Base-by-base conservation (phyloP, 164 flowering plant genomes). In the Aristolochia contorta region DNA sequence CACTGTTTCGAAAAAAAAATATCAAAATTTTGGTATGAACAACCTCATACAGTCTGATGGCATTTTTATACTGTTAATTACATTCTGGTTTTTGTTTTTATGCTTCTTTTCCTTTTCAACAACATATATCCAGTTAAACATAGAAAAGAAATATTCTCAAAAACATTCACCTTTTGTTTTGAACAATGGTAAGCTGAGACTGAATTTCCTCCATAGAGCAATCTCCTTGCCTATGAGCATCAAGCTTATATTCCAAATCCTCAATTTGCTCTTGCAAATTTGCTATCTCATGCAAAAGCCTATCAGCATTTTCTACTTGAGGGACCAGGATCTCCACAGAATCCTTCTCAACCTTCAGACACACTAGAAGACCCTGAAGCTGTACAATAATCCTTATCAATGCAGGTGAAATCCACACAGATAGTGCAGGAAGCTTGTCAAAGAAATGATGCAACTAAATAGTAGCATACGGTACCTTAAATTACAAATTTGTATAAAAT, bases 341-440 rank as follows among this genome's bases (percentile, higher is more conserved):
- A 49, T 80, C 91, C 68, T 88, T 90, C 61, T 93, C 99, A 63
- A 87, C 71, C 74, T 84, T 85, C 50, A 82, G 60, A 67, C 88
- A 97, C 59, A 89, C 97, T 69, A 86, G 67, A 66, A 90, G 78
- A 76, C 90, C 90, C 27, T 88, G 63, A 54, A 93, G 87, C 99
- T 93, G 79, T 16, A 63, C 12, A 53, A 53, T 23, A 22, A 37
- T 37, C 43, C 9, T 3, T 37, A 37, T 37, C 12, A 37, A 37
- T 37, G 7, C 7, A 37, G 3, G 43, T 10, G 43, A 37, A 10
- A 37, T 8, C 5, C 43, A 37, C 43, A 37, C 7, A 37, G 12
- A 37, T 8, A 37, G 43, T 37, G 43, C 43, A 6, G 12, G 7
- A 37, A 37, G 43, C 7, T 37, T 37, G 9, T 37, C 43, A 37